phyloP scores from a whole-genome alignment of 345 rosid genomes.

The Cardamine occulta region DNA sequence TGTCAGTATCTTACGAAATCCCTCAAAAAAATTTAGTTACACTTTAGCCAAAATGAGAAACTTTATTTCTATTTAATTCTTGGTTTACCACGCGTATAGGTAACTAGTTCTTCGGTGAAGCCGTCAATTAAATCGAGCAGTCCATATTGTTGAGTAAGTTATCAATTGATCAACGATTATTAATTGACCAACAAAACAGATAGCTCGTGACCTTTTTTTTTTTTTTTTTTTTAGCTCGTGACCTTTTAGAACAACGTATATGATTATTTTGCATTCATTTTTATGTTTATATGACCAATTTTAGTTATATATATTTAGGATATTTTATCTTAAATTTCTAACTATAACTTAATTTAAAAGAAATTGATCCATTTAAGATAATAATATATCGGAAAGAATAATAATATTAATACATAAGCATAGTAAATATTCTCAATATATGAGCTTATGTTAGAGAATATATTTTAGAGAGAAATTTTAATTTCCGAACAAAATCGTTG shows the following conservation, averaged over 20 bases:
- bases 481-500: constrained; percentile 24
- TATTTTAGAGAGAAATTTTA: background rate
- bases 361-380: background rate
- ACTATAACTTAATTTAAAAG: background rate
- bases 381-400: background rate
- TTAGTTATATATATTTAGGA: background rate
- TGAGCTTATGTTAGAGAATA: background rate
- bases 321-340: background rate
- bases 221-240: too few relatives aligned
- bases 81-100: background rate
- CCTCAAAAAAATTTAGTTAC: too few relatives aligned
- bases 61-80: background rate
- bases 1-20: too few relatives aligned
- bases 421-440: background rate
- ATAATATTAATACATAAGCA: background rate
- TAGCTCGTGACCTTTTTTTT: background rate
- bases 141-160: background rate
- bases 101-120: background rate
- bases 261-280: background rate
- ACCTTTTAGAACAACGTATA: background rate
- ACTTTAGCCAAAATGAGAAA: background rate
- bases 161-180: too few relatives aligned
- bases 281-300: background rate
- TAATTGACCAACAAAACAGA: too few relatives aligned
- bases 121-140: background rate